A percentile compares a stretch with the other conserved stretches of the same genome.
phyloP scores from a whole-genome alignment of 495 filamentous ascomycete genomes.

The Hypoxylon fragiforme region DNA sequence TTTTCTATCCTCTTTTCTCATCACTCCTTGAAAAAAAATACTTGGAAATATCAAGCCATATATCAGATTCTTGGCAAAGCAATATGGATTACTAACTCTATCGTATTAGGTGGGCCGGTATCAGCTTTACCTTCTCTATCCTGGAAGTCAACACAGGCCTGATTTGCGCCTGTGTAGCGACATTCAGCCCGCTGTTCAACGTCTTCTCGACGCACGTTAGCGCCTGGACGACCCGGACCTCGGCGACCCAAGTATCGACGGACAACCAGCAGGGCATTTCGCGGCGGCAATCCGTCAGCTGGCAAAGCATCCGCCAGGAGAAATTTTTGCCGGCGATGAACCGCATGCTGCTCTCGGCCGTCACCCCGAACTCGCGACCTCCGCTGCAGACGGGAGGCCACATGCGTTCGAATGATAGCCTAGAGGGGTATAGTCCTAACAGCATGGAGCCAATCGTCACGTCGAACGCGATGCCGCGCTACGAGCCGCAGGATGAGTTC shows the following conservation, averaged over 20 bases:
- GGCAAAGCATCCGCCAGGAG: slow-evolving; percentile 11
- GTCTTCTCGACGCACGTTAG: slow-evolving; percentile 19
- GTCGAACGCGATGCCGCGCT: slow-evolving; percentile 14
- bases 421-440: slow-evolving; percentile 10
- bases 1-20: background rate
- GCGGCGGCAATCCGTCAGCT: slow-evolving; percentile 20
- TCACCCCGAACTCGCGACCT: slow-evolving; percentile 1
- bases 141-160: slow-evolving; percentile 51
- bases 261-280: slow-evolving; percentile 12
- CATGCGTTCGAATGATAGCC: slow-evolving; percentile 14
- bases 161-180: slow-evolving; percentile 43
- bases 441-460: slow-evolving; percentile 17
- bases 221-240: slow-evolving; percentile 26
- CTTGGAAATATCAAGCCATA: background rate
- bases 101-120: slow-evolving; percentile 33
- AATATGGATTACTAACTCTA: slow-evolving; percentile 1
- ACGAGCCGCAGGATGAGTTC: slow-evolving; percentile 15
- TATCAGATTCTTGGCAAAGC: background rate
- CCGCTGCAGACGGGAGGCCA: background rate
- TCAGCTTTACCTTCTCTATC: slow-evolving; percentile 43
- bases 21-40: background rate
- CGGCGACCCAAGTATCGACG: slow-evolving; percentile 23
- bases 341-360: slow-evolving; percentile 3
- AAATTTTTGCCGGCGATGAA: too few species aligned
- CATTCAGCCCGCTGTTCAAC: slow-evolving; percentile 40